A percentile compares a stretch with the other conserved stretches of the same genome.
Evolutionary conservation across 495 filamentous ascomycete genomes (phyloP).

Genomic region (Penicillium canariense): DNA sequence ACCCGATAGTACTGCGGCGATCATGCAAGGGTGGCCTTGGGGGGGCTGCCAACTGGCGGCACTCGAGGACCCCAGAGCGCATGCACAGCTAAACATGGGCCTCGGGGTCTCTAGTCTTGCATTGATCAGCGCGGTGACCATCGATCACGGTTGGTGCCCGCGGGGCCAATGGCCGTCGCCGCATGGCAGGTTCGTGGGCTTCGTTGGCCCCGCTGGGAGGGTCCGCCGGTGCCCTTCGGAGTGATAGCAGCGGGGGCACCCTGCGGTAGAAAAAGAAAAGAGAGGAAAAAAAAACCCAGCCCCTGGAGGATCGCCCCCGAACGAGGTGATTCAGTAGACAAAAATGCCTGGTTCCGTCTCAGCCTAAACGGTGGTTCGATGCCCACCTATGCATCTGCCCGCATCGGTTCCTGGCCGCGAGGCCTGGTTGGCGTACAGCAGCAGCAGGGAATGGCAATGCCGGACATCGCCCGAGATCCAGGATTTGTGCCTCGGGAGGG

Average conservation of each 20-base stretch:
- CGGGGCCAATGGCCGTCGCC: neutral
- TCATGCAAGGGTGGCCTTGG: conserved; percentile 22
- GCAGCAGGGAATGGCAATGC: neutral
- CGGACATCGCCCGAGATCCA: neutral
- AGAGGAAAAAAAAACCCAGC: neutral
- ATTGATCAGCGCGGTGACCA: neutral
- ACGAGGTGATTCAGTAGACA: neutral
- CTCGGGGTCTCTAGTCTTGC: neutral
- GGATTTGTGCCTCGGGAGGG: no score
- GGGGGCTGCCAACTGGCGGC: neutral
- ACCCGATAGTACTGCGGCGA: conserved; percentile 10
- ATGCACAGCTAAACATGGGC: neutral
- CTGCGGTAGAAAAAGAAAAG: neutral
- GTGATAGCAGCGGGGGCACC: neutral
- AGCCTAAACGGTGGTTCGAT: neutral
- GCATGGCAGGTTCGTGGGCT: neutral
- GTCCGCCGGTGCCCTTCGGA: neutral
- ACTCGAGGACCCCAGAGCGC: neutral
- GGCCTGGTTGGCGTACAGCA: neutral
- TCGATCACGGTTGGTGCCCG: neutral
- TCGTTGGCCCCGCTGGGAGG: neutral
- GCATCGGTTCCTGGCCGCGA: neutral
- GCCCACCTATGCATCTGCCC: neutral
- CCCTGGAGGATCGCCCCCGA: neutral
- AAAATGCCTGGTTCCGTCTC: neutral